A percentile compares a stretch with the other conserved stretches of the same genome.
These are phyloP conservation scores for Nothophoma quercina DNA, from an alignment of 2,329 filamentous ascomycete species.

Conservation along the genomic window DNA sequence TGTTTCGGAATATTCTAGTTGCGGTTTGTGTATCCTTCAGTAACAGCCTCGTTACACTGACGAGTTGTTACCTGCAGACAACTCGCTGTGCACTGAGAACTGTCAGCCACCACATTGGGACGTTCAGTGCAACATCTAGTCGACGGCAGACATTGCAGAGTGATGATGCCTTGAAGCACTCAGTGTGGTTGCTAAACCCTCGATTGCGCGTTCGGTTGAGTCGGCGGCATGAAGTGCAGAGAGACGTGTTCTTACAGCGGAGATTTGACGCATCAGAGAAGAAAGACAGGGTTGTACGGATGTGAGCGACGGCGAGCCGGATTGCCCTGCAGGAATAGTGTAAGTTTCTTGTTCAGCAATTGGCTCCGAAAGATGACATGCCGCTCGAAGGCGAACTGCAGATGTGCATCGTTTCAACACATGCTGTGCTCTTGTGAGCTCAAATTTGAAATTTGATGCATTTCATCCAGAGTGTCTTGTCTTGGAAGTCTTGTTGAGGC, in stretches of 20 bases:
- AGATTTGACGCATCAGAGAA: too few species aligned
- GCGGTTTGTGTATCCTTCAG: conserved; percentile 9
- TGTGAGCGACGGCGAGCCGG: conserved; percentile 2
- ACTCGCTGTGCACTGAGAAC: too few species aligned
- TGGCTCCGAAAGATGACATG: conserved; percentile 2
- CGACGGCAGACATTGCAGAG: neutral
- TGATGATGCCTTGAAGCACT: conserved; percentile 7
- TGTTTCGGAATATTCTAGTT: conserved; percentile 23
- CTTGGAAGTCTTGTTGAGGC: neutral
- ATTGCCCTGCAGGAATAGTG: conserved; percentile 9
- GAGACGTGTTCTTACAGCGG: conserved; percentile 3
- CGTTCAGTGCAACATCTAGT: neutral
- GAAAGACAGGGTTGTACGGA: conserved; percentile 2
- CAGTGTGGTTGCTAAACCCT: neutral
- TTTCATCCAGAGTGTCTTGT: neutral
- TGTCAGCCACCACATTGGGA: conserved; percentile 15
- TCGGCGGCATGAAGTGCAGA: neutral
- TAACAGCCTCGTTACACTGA: conserved; percentile 8
- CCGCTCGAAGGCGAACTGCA: conserved; percentile 4
- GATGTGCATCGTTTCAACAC: neutral
- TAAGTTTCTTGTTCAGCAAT: neutral
- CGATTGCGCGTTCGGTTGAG: conserved; percentile 5
- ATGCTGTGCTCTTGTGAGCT: conserved; percentile 1
- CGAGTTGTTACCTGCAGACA: too few species aligned
- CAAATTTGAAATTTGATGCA: neutral